Evolutionary conservation across 2,329 filamentous ascomycete genomes (phyloP), one percentile per base, ranked within the genome.

Genomic region (Paradendryphiella salina): DNA sequence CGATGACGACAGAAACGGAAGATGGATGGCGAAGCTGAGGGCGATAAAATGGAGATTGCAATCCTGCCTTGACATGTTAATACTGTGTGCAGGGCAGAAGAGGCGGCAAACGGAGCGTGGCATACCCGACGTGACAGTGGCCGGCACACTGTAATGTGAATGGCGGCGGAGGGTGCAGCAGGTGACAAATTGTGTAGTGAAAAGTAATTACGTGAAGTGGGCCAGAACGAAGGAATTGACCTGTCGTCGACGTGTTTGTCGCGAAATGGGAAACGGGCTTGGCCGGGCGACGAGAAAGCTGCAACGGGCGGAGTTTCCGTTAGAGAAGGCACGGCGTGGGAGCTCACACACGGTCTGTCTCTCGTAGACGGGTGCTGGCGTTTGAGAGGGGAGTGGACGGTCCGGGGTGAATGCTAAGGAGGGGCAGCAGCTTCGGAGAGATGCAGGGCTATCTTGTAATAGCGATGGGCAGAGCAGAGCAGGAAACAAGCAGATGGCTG

Each of bases 261-360:
- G 59, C 66, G 63, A 66, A 66, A 69, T 65, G 54, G 56, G 18
- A 43, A 38, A 46, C 37, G 50, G 54, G 43, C 54, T 39, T 53
- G 48, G 56, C 36, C 43, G 48, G 28, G 45, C 51, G 39, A 47
- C 48, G 49, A 42, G 52, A 48, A 54, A 43, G 58, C 52, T 62
- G 65, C 56, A 57, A 63, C 59, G 60, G 62, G 50, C 50, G 46
- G 18, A 43, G 67, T 65, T 70, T 68, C 66, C 59, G 64, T 56
- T 54, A 56, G 53, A 41, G 54, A 40, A 51, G 56, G 38, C 42
- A 44, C n/a, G n/a, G n/a, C n/a, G 40, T 46, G 23, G 50, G 52
- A 56, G 54, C 40, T 62, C 61, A 61, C 60, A 65, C 59, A 51
- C 60, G 34, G 62, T 57, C 60, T 64, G 59, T 68, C 59, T 66